Evolutionary conservation across 441 rosid genomes (phyloP), one percentile per base, ranked within the genome.

Genomic region (Erodium texanum): DNA sequence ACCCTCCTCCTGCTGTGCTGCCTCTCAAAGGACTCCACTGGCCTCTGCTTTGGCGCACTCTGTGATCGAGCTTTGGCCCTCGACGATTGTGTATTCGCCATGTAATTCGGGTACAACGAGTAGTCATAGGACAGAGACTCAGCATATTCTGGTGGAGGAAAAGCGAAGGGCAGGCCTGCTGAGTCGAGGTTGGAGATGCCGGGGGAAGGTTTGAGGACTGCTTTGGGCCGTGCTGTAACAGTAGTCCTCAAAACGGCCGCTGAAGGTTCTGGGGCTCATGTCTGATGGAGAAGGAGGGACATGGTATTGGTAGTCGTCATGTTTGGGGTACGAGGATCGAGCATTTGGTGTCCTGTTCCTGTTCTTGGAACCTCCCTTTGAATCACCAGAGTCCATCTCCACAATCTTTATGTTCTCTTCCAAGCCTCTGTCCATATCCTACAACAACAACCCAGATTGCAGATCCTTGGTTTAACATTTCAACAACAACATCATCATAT

Each of bases 331-430:
- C 4, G 32, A 27, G 27, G 70, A 67, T 66, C 68, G 64, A 64
- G 77, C 79, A 11, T 74, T 24, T 41, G 72, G 79, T 19, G 76
- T 68, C 58, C 78, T 82, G 18, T 76, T 74, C 70, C 89, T 73
- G 76, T 76, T 70, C 78, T 77, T 86, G 24, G 62, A 63, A 65
- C 64, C 71, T 65, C 74, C 76, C 50, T 72, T 84, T 70, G 80
- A 66, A n/a, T 81, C 84, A 20, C 83, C 84, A 19, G 15, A 62
- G 66, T 93, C 97, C 88, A 89, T 88, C 79, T 90, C 97, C 52
- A 88, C 90, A 24, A 85, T 93, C 85, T 88, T 91, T 58, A 88
- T 76, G 74, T 82, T 84, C 71, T 92, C 96, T 70, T 92, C 95
- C 79, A 74, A 29, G 24, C 75, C 78, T 64, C 79, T 68, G 12